Conservation (phyloP, 2,329 filamentous ascomycete species). For the Fusarium mexicanum region DNA sequence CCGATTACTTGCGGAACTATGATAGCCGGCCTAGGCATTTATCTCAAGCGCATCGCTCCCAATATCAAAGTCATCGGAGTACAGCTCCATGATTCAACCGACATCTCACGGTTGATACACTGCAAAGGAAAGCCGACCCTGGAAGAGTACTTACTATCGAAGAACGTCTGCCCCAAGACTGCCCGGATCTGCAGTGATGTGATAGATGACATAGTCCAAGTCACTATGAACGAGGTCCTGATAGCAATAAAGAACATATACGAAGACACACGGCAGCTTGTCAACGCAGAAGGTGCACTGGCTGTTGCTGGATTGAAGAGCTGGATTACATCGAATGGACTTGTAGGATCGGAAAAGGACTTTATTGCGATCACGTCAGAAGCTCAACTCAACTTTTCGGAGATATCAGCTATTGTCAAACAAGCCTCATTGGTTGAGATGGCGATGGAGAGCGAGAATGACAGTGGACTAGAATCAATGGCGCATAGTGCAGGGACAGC, state of each 20-base stretch:
- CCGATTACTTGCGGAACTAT: neutral
- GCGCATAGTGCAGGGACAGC: no score
- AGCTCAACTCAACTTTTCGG: neutral
- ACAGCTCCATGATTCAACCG: neutral
- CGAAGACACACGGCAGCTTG: neutral
- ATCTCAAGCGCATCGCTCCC: neutral
- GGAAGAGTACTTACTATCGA: neutral
- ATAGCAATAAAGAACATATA: neutral
- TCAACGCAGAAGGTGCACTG: neutral
- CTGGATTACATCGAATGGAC: neutral
- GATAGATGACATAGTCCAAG: neutral
- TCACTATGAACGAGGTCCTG: neutral
- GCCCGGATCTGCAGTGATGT: neutral
- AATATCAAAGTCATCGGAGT: neutral
- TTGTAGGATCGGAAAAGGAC: neutral
- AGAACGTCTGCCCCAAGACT: neutral
- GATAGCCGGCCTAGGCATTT: neutral
- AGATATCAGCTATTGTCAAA: neutral
- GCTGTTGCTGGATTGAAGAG: neutral
- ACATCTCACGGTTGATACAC: neutral
- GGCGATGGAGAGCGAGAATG: fast-evolving
- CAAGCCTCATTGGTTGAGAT: neutral
- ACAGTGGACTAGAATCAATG: fast-evolving
- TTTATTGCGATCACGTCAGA: neutral
- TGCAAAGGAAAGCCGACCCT: neutral